A percentile compares a stretch with the other conserved stretches of the same genome.
Conservation (phyloP, 768 basidiomycete genomes). For the Mycena capillaripes region DNA sequence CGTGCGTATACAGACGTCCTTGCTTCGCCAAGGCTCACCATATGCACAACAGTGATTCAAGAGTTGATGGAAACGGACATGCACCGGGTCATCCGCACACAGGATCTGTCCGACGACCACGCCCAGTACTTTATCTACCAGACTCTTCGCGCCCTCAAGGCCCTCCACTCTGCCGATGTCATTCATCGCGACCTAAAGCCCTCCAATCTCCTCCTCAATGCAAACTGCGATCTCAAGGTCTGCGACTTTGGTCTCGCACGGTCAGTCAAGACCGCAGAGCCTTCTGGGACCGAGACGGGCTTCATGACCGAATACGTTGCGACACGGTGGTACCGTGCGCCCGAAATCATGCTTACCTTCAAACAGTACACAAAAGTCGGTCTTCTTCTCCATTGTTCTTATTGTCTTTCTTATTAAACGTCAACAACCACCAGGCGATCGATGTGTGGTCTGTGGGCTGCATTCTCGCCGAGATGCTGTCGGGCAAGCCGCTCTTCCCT, state of each 20-base stretch:
- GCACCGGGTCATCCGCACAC: slow-evolving; percentile 96
- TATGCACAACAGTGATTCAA: slow-evolving; percentile 78
- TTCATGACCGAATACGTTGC: slow-evolving; percentile 99
- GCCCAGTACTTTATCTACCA: slow-evolving; percentile 96
- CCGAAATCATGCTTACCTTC: slow-evolving; percentile 99
- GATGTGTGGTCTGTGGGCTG: slow-evolving; percentile 92
- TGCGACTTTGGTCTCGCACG: slow-evolving; percentile 96
- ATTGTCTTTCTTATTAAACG: slow-evolving; percentile 5
- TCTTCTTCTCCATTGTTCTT: slow-evolving; percentile 22
- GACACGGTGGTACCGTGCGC: slow-evolving; percentile 98
- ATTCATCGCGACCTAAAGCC: slow-evolving; percentile 98
- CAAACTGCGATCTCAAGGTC: slow-evolving; percentile 96
- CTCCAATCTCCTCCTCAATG: slow-evolving; percentile 96
- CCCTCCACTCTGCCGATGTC: slow-evolving; percentile 95
- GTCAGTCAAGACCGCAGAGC: slow-evolving; percentile 89
- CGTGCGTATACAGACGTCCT: slow-evolving; percentile 53
- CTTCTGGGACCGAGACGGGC: slow-evolving; percentile 85
- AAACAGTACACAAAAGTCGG: slow-evolving; percentile 91
- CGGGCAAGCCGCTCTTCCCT: slow-evolving; percentile 95
- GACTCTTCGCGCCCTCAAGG: slow-evolving; percentile 95
- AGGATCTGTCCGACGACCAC: slow-evolving; percentile 96
- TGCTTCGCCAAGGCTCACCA: slow-evolving; percentile 19
- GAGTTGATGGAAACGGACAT: slow-evolving; percentile 97
- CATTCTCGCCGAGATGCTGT: slow-evolving; percentile 97
- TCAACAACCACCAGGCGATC: slow-evolving; percentile 67